Evolutionary conservation across 257 asterid species (phyloP).

Genomic region (Lycium barbarum): DNA sequence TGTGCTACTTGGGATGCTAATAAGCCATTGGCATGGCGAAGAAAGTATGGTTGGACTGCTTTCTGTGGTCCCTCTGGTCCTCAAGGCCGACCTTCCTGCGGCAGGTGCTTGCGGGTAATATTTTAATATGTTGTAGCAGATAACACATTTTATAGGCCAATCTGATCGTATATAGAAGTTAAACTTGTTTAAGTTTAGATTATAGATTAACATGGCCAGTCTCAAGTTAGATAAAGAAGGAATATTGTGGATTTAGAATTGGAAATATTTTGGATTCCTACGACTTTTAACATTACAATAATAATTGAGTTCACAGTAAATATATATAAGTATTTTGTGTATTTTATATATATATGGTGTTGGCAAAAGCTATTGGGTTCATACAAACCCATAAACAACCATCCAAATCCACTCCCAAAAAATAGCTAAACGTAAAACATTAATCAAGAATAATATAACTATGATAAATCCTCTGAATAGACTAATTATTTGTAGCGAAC

Average conservation of each 20-base stretch:
- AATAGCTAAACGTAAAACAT: no score
- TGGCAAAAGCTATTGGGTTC: no score
- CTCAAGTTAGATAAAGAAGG: not conserved
- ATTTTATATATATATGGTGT: no score
- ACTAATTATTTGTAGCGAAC: no score
- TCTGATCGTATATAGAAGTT: not conserved
- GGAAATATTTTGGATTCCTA: not conserved
- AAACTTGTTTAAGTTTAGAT: not conserved
- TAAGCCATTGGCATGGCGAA: conserved; percentile 30
- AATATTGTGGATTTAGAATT: not conserved
- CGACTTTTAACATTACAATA: not conserved
- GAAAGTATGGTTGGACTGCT: conserved; percentile 32
- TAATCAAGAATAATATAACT: no score
- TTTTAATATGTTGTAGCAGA: not conserved
- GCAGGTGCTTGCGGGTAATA: conserved; percentile 25
- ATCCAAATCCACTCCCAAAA: no score
- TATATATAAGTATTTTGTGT: no score
- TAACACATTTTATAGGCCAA: not conserved
- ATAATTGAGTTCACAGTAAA: no score
- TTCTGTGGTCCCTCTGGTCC: conserved; percentile 29
- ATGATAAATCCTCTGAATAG: no score
- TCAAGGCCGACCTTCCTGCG: conserved; percentile 10
- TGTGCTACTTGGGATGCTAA: conserved; percentile 25
- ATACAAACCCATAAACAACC: no score
- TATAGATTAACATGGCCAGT: not conserved